Base-by-base conservation (phyloP, 768 basidiomycete genomes). In the Pisolithus microcarpus region DNA sequence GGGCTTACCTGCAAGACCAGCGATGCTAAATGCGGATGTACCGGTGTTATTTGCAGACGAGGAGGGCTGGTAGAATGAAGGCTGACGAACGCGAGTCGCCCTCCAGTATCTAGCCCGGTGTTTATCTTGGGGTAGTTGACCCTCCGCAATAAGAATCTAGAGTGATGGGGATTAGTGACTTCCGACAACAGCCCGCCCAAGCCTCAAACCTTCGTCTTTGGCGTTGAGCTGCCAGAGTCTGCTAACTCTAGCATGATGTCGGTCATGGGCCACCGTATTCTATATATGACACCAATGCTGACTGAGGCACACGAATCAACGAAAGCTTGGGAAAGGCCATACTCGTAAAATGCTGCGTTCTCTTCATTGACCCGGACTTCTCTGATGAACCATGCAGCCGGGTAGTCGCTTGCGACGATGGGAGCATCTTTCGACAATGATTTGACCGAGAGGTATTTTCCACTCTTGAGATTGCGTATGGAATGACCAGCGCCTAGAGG, bases 51-150 rank as follows among this genome's bases (percentile, higher is more conserved):
- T 2, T 3, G 51, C 5, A 21, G 60, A 7, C 15, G 62, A 1
- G 0, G 64, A 58, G 40, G 61, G 51, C 44, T 64, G 64, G 46
- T 65, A 65, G 52, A 66, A 65, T 10, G 64, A 65, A 38, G 11
- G 28, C 44, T 65, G 64, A 36, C 64, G 60, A 49, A 60, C 56
- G 19, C 64, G 64, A 34, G 51, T 66, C 9, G 64, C 64, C 31
- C 51, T 65, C 64, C 64, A 65, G 64, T 52, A 65, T 37, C 64
- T 58, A 43, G 60, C 62, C 30, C 64, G 64, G 53, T 65, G 64
- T 9, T 60, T 53, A 43, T 55, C 61, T 0, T 56, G 40, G 16
- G 54, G 5, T 3, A 62, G 36, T 18, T 64, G 58, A 16, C 57
- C 60, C 8, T 65, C 64, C 9, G 64, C 54, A 7, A 65, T 49